Percentiles rank a stretch among this genome's conserved stretches.
These are phyloP conservation scores for Toxoplasma gondii DNA, from an alignment of 169 alveolate species.

Conservation along the genomic window DNA sequence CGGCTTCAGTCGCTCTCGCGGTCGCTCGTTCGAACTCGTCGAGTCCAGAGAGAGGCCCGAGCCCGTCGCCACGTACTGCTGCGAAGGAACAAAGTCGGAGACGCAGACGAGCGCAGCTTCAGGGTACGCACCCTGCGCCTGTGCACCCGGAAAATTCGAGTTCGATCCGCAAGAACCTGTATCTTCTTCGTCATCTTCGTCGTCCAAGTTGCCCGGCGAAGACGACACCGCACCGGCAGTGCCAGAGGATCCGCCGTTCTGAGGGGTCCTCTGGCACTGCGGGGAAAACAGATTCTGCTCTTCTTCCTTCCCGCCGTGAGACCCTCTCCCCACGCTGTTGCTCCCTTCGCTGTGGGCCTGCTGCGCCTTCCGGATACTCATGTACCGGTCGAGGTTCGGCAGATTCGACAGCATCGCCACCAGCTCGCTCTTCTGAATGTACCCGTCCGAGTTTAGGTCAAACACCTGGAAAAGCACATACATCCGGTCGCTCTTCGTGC, in stretches of 20 bases:
- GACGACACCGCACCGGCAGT: neutral
- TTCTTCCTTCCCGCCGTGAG: neutral
- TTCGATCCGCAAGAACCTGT: neutral
- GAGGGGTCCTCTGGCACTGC: neutral
- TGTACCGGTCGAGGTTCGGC: conserved; percentile 78
- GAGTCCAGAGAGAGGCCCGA: neutral
- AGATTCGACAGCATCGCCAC: conserved; percentile 88
- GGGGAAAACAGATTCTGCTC: neutral
- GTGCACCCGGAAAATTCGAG: neutral
- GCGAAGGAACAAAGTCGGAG: conserved; percentile 15
- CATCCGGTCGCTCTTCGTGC: conserved; percentile 85
- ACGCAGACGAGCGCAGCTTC: conserved; percentile 27
- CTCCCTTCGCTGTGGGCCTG: conserved; percentile 11
- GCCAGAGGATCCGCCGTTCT: too few relatives aligned
- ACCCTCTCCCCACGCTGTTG: conserved; percentile 40
- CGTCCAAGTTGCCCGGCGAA: neutral
- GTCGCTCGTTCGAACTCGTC: neutral
- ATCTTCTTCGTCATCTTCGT: conserved; percentile 11
- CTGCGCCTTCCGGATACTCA: conserved; percentile 51
- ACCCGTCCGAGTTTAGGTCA: conserved; percentile 84
- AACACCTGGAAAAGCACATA: conserved; percentile 83
- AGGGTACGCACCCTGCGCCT: neutral
- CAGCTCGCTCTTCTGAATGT: conserved; percentile 82
- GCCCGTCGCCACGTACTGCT: neutral
- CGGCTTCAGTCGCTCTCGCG: conserved; percentile 6